Conservation (phyloP, 768 basidiomycete species). For the Leccinum subgranulosum region DNA sequence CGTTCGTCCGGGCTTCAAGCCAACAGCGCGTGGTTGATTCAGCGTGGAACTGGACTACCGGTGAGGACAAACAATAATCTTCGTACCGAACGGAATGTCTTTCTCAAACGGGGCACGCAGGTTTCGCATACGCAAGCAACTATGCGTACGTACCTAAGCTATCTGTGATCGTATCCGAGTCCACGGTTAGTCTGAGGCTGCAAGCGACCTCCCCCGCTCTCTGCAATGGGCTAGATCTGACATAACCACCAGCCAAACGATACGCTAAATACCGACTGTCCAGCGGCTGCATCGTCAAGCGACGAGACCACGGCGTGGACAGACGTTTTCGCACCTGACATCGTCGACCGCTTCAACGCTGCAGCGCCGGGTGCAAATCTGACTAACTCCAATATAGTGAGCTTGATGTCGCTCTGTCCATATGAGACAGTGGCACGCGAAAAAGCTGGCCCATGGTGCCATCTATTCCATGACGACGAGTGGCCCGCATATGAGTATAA, state of each 20-base stretch:
- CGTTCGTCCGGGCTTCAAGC: slow-evolving; percentile 49
- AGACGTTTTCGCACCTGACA: slow-evolving; percentile 47
- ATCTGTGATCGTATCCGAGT: slow-evolving; percentile 53
- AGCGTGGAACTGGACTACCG: slow-evolving; percentile 64
- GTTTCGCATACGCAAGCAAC: slow-evolving; percentile 50
- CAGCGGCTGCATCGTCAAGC: slow-evolving; percentile 22
- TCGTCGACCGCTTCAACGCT: slow-evolving; percentile 54
- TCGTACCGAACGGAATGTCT: background rate
- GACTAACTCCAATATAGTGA: slow-evolving; percentile 47
- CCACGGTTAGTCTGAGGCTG: slow-evolving; percentile 33
- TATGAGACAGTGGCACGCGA: slow-evolving; percentile 62
- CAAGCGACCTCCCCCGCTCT: background rate
- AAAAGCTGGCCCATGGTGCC: slow-evolving; percentile 60
- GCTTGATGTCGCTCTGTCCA: slow-evolving; percentile 68
- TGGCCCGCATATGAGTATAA: slow-evolving; percentile 64
- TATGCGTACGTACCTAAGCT: slow-evolving; percentile 42
- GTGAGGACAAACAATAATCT: slow-evolving; percentile 28
- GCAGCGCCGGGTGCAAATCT: slow-evolving; percentile 64
- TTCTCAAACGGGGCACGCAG: background rate
- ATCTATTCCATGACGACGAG: slow-evolving; percentile 56
- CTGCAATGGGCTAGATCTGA: background rate
- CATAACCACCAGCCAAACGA: slow-evolving; percentile 43
- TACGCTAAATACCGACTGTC: slow-evolving; percentile 67
- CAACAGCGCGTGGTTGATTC: slow-evolving; percentile 57
- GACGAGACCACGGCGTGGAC: slow-evolving; percentile 45